Conservation (phyloP, 2,329 filamentous ascomycete genomes). For the Achaetomium macrosporum region DNA sequence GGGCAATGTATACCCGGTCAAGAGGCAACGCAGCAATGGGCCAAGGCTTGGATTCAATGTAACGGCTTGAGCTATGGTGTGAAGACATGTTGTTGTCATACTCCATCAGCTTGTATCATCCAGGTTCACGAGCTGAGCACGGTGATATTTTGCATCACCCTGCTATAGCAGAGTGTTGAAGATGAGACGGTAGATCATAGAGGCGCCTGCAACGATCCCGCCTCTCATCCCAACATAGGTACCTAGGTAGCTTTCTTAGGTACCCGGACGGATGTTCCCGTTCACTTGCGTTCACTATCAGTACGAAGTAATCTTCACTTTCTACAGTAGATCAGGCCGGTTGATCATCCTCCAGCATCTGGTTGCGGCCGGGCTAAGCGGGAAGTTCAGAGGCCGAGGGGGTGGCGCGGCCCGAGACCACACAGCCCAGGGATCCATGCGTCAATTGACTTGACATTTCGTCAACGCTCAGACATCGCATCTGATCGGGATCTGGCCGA, state of each 20-base stretch:
- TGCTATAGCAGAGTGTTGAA: background rate
- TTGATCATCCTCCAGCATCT: background rate
- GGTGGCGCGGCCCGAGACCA: constrained; percentile 4
- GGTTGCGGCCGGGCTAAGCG: background rate
- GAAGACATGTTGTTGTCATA: too few relatives aligned
- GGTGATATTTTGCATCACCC: background rate
- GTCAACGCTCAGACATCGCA: constrained; percentile 8
- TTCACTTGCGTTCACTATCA: too few relatives aligned
- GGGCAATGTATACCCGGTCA: too few relatives aligned
- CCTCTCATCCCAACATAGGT: too few relatives aligned
- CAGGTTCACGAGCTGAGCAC: background rate
- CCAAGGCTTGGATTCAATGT: too few relatives aligned
- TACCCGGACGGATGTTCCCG: too few relatives aligned
- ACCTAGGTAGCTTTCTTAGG: too few relatives aligned
- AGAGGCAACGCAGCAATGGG: too few relatives aligned
- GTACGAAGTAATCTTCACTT: too few relatives aligned
- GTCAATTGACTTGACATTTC: background rate
- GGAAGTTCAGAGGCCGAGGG: constrained; percentile 1
- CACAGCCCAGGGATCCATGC: background rate
- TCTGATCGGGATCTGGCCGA: constrained; percentile 3
- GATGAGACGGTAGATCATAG: background rate
- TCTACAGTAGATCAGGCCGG: too few relatives aligned
- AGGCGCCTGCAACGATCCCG: background rate
- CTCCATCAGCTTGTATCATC: too few relatives aligned
- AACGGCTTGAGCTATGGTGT: too few relatives aligned